These are phyloP conservation scores for Phlebiopsis flavidoalba DNA, from an alignment of 768 basidiomycete genomes.

Conservation along the genomic window DNA sequence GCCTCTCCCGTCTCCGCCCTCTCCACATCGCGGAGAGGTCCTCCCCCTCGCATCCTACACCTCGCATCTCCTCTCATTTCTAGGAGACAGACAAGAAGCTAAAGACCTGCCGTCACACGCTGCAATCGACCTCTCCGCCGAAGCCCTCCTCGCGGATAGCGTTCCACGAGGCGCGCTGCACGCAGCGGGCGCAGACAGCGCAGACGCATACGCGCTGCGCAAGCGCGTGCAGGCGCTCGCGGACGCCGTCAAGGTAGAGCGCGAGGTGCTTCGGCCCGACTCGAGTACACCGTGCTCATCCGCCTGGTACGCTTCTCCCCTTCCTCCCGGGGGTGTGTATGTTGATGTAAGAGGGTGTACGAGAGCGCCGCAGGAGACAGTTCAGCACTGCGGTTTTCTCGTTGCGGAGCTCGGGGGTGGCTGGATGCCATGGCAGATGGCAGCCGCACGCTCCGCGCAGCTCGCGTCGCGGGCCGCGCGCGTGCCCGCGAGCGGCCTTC, in stretches of 20 bases:
- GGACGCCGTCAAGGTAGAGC: neutral
- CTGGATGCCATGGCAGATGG: conserved; percentile 8
- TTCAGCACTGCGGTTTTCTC: conserved; percentile 4
- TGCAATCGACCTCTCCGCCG: neutral
- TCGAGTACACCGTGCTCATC: conserved; percentile 9
- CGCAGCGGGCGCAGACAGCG: neutral
- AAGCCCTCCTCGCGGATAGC: neutral
- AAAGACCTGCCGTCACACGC: no score
- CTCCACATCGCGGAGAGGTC: no score
- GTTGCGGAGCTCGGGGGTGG: conserved; percentile 5
- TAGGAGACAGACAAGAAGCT: no score
- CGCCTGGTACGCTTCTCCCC: conserved; percentile 1
- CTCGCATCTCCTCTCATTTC: no score
- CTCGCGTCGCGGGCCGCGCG: neutral
- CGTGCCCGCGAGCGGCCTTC: neutral
- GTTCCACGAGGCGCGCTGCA: neutral
- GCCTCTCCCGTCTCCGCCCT: no score
- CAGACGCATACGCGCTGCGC: neutral
- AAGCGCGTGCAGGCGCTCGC: conserved; percentile 1
- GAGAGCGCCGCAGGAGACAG: conserved; percentile 12
- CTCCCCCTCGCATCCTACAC: no score
- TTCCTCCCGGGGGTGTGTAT: neutral
- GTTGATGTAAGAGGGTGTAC: neutral
- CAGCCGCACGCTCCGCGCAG: neutral
- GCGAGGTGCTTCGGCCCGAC: conserved; percentile 4